Evolutionary conservation across 2,329 filamentous ascomycete species (phyloP).

Genomic region (Aureobasidium sp.): DNA sequence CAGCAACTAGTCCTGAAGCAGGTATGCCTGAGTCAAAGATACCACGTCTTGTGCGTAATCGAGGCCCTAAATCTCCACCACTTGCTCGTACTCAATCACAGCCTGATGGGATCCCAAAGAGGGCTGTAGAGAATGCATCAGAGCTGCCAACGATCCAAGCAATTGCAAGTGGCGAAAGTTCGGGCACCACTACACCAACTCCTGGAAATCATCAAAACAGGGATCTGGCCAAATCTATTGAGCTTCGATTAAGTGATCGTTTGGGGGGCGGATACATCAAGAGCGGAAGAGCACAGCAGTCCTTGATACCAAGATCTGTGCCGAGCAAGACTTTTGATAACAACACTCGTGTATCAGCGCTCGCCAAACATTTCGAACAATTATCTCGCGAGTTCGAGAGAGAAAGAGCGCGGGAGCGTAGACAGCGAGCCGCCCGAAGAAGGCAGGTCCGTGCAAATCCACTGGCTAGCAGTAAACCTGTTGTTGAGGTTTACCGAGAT

Average conservation of each 20-base stretch:
- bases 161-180: conserved; percentile 15
- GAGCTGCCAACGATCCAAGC: conserved; percentile 14
- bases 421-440: conserved; percentile 70
- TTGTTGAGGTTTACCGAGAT: conserved; percentile 92
- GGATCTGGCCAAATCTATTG: conserved; percentile 38
- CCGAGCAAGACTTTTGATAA: conserved; percentile 53
- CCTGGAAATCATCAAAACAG: conserved; percentile 25
- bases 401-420: conserved; percentile 79
- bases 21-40: conserved; percentile 29
- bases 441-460: conserved; percentile 75
- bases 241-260: conserved; percentile 73
- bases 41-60: conserved; percentile 28
- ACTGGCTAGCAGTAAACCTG: conserved; percentile 85
- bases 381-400: conserved; percentile 94
- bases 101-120: conserved; percentile 31
- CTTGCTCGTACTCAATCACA: conserved; percentile 47
- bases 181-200: conserved; percentile 12
- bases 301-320: conserved; percentile 82
- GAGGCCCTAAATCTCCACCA: conserved; percentile 38
- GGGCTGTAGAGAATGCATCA: conserved; percentile 16
- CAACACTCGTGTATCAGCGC: conserved; percentile 70
- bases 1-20: conserved; percentile 19
- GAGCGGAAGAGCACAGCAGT: conserved; percentile 48
- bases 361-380: conserved; percentile 94
- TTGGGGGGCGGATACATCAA: conserved; percentile 62